Evolutionary conservation across 2,329 filamentous ascomycete species (phyloP).

Genomic region (Fusarium lyarnte): DNA sequence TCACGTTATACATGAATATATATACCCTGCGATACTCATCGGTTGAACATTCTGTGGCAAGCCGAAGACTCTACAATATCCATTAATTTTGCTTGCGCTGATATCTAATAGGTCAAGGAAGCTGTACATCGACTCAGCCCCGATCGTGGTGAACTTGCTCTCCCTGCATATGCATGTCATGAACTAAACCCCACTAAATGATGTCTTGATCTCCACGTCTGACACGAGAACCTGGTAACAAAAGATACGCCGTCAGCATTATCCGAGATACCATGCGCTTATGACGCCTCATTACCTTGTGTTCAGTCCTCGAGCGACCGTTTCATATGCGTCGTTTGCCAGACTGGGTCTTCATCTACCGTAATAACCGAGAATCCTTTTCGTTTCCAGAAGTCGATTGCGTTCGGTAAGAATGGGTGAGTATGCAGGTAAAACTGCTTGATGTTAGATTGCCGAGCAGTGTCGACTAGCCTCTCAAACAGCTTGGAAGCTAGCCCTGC

Average conservation of each 20-base stretch:
- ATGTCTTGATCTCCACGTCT: neutral
- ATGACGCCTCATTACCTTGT: neutral
- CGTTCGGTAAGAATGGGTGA: slow-evolving; percentile 42
- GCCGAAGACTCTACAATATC: neutral
- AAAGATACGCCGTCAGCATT: neutral
- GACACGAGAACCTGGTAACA: neutral
- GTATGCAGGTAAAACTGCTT: slow-evolving; percentile 43
- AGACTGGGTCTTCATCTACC: slow-evolving; percentile 40
- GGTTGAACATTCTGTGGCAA: no score
- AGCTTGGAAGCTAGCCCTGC: slow-evolving; percentile 42
- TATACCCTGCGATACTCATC: neutral
- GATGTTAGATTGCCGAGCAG: slow-evolving; percentile 25
- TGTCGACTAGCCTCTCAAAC: slow-evolving; percentile 23
- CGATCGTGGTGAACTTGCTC: no score
- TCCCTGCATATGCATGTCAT: neutral
- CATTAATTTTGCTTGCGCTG: neutral
- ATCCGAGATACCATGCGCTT: neutral
- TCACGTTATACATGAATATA: neutral
- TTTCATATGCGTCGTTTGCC: slow-evolving; percentile 45
- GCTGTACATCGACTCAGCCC: neutral
- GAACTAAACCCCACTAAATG: neutral
- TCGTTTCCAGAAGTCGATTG: slow-evolving; percentile 41
- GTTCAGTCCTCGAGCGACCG: neutral
- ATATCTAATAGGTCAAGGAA: neutral
- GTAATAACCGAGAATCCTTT: slow-evolving; percentile 35